These are phyloP conservation scores for Geotrichum phurueaensis DNA, from an alignment of 1,139 yeast genomes.

Conservation along the genomic window DNA sequence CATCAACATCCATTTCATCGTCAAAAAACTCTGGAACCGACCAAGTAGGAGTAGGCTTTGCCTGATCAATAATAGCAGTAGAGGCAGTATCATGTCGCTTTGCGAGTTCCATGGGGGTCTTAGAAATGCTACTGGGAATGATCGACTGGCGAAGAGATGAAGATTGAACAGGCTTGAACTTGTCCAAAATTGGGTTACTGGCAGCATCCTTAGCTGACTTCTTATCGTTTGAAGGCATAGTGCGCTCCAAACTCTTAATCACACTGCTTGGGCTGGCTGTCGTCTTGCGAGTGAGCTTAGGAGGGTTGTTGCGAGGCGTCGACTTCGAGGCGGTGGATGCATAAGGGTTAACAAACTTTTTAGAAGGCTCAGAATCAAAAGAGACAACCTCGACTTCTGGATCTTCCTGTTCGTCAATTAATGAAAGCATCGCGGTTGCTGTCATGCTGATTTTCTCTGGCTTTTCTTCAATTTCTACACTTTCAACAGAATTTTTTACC, in stretches of 20 bases:
- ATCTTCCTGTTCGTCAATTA: slow-evolving; percentile 44
- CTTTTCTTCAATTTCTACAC: slow-evolving; percentile 20
- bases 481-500: not conserved
- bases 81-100: slow-evolving; percentile 2
- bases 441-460: slow-evolving; percentile 47
- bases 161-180: slow-evolving; percentile 28
- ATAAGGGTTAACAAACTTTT: slow-evolving; percentile 48
- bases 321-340: slow-evolving; percentile 32
- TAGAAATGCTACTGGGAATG: slow-evolving; percentile 22
- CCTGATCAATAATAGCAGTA: slow-evolving; percentile 8
- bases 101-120: not conserved
- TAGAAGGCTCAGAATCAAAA: slow-evolving; percentile 15
- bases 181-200: slow-evolving; percentile 15
- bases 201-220: not conserved
- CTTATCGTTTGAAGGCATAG: slow-evolving; percentile 4
- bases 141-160: slow-evolving; percentile 27
- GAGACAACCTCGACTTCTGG: slow-evolving; percentile 16
- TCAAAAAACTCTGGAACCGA: slow-evolving; percentile 13
- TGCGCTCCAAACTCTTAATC: slow-evolving; percentile 6
- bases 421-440: slow-evolving; percentile 59
- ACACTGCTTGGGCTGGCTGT: slow-evolving; percentile 1
- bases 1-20: slow-evolving; percentile 6
- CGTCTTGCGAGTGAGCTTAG: slow-evolving; percentile 11
- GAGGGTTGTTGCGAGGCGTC: slow-evolving; percentile 18
- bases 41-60: slow-evolving; percentile 13